These are phyloP conservation scores for Taphrina betulina DNA, from an alignment of 1,139 yeast genomes.

Conservation along the genomic window DNA sequence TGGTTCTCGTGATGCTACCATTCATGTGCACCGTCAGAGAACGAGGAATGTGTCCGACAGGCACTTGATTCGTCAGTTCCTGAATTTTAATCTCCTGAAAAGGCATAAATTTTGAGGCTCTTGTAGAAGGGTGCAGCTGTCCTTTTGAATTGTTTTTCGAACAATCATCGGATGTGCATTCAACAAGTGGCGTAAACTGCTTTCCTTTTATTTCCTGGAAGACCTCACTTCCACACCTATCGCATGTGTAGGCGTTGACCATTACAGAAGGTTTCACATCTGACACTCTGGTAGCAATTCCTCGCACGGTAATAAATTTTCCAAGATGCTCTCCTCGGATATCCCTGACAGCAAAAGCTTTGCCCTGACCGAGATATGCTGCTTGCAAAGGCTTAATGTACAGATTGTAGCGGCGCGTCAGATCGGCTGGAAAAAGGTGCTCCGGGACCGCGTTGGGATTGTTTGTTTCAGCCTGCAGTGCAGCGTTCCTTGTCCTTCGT, in stretches of 20 bases:
- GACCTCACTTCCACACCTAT: conserved; percentile 92
- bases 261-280: conserved; percentile 92
- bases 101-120: conserved; percentile 92
- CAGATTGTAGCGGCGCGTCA: conserved; percentile 80
- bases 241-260: conserved; percentile 96
- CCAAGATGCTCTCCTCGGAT: conserved; percentile 84
- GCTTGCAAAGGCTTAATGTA: conserved; percentile 78
- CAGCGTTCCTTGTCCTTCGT: conserved; percentile 75
- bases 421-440: conserved; percentile 71
- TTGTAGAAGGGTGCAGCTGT: conserved; percentile 83
- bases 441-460: conserved; percentile 40
- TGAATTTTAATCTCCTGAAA: conserved; percentile 95
- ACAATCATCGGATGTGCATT: conserved; percentile 84
- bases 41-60: conserved; percentile 96
- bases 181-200: conserved; percentile 78
- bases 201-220: conserved; percentile 90
- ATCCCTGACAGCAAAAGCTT: conserved; percentile 82
- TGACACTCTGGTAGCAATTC: conserved; percentile 91
- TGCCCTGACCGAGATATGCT: conserved; percentile 48
- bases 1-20: conserved; percentile 81
- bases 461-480: conserved; percentile 64
- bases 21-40: conserved; percentile 77
- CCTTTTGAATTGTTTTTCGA: conserved; percentile 77
- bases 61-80: conserved; percentile 93
- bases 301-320: conserved; percentile 81